Evolutionary conservation across 805 yeast genomes (phyloP).

Genomic region (Nakazawaea molendinolei): DNA sequence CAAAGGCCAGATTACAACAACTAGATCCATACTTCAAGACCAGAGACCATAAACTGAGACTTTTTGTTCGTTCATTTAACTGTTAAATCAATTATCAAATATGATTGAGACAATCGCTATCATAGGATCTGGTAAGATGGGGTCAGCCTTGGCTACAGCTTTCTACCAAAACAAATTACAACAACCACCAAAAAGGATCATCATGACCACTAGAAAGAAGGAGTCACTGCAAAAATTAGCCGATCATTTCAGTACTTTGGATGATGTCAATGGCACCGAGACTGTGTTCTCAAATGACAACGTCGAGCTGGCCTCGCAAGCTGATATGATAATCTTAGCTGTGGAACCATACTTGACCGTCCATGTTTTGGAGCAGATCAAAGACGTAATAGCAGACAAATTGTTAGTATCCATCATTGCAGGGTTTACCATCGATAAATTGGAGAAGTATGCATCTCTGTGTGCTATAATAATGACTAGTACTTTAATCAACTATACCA

Average conservation of each 20-base stretch:
- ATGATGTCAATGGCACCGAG: not conserved
- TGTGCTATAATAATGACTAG: conserved; percentile 6
- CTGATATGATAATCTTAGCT: conserved; percentile 3
- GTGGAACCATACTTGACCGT: conserved; percentile 3
- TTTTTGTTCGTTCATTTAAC: too few relatives aligned
- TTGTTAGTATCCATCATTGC: conserved; percentile 6
- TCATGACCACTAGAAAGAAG: conserved; percentile 1
- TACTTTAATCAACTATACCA: conserved; percentile 6
- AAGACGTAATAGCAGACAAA: not conserved
- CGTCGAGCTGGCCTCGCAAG: not conserved
- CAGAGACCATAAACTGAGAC: too few relatives aligned
- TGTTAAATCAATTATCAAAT: too few relatives aligned
- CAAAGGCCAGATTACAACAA: too few relatives aligned
- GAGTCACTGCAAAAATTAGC: conserved; percentile 1
- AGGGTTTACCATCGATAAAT: conserved; percentile 1
- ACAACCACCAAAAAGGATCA: not conserved
- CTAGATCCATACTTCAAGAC: too few relatives aligned
- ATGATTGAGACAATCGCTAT: conserved; percentile 4
- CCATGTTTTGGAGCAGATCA: conserved; percentile 2
- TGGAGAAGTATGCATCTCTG: not conserved
- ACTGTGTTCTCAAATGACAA: not conserved
- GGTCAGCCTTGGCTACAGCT: conserved; percentile 2
- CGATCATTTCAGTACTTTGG: not conserved
- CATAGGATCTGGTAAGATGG: conserved; percentile 8
- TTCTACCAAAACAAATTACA: not conserved